phyloP scores from a whole-genome alignment of 2,329 filamentous ascomycete species.

The Xylaria sp. region DNA sequence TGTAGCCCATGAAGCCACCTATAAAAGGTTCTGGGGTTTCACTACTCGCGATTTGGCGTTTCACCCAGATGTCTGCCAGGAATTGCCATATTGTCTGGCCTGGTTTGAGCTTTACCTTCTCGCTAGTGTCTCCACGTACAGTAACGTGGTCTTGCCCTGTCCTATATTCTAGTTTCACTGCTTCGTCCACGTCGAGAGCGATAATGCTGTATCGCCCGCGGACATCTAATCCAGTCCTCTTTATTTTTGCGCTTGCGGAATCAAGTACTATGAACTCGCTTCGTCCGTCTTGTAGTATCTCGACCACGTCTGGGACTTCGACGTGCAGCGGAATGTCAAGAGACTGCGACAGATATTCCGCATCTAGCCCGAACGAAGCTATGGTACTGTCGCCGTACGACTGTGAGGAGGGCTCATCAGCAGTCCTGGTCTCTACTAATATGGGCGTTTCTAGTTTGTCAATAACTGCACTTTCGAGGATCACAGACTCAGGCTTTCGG shows the following conservation, averaged over 20 bases:
- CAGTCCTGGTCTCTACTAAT: conserved; percentile 10
- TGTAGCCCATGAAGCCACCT: conserved; percentile 85
- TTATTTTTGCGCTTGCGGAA: conserved; percentile 65
- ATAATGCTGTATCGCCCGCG: conserved; percentile 79
- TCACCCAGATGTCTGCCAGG: conserved; percentile 58
- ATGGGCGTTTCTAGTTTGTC: conserved; percentile 20
- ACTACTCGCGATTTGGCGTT: conserved; percentile 42
- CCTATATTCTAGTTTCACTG: conserved; percentile 68
- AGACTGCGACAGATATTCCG: conserved; percentile 54
- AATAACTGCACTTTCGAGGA: background rate
- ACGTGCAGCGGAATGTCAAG: conserved; percentile 59
- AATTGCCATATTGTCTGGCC: conserved; percentile 61
- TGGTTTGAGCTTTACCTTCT: conserved; percentile 46
- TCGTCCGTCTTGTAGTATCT: conserved; percentile 56
- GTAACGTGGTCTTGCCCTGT: conserved; percentile 59
- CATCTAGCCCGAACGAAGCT: conserved; percentile 47
- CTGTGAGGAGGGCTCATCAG: conserved; percentile 38
- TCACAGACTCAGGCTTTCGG: conserved; percentile 33
- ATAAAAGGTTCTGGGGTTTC: conserved; percentile 69
- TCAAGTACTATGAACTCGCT: conserved; percentile 68
- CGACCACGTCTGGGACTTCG: conserved; percentile 65
- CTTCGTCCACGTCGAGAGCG: conserved; percentile 69
- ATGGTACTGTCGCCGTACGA: conserved; percentile 41
- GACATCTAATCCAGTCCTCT: conserved; percentile 57
- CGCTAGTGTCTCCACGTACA: conserved; percentile 43